These are phyloP conservation scores for Gossypium lobatum DNA, from an alignment of 441 rosid genomes.

Conservation along the genomic window DNA sequence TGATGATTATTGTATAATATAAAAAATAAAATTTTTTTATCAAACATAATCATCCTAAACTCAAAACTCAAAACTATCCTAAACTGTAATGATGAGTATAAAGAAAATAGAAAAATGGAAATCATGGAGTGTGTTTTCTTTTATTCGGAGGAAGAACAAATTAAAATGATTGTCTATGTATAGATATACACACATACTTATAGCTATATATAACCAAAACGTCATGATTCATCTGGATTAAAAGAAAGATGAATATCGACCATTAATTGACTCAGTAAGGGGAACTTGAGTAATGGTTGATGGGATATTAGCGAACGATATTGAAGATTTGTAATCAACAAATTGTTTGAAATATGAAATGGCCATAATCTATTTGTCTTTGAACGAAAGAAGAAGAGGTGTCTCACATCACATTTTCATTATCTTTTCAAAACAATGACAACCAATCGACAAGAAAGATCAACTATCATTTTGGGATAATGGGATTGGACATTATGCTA, in stretches of 20 bases:
- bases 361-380: constrained; percentile 34
- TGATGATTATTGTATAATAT: too few species aligned
- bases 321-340: constrained; percentile 26
- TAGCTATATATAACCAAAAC: too few species aligned
- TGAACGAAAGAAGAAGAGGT: constrained; percentile 18
- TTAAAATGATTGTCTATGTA: background rate
- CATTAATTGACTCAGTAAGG: background rate
- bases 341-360: constrained; percentile 27
- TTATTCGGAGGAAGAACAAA: background rate
- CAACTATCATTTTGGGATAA: constrained; percentile 41
- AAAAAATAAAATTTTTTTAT: too few species aligned
- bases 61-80: too few species aligned
- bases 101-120: background rate
- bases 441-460: constrained; percentile 55
- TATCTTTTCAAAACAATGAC: constrained; percentile 34
- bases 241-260: background rate
- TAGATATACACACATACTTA: too few species aligned
- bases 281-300: constrained; percentile 1
- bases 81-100: background rate
- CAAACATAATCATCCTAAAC: too few species aligned
- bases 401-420: constrained; percentile 18
- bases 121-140: background rate
- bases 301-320: constrained; percentile 22
- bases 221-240: background rate
- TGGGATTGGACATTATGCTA: constrained; percentile 51